Percentiles rank a stretch among this genome's conserved stretches.
phyloP scores from a whole-genome alignment of 495 filamentous ascomycete genomes.

The Aspergillus baeticus region DNA sequence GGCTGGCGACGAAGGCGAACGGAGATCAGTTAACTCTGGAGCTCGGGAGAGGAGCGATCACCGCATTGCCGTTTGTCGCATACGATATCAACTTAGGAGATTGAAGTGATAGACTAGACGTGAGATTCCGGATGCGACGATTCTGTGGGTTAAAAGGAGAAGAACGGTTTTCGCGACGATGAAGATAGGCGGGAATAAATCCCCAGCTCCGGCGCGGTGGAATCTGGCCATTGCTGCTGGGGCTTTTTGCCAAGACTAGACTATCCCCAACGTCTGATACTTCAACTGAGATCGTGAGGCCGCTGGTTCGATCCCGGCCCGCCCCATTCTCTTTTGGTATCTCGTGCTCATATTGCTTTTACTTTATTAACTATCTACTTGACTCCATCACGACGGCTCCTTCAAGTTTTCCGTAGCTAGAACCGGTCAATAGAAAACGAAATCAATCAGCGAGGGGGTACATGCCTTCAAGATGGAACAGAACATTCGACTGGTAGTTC shows the following conservation, averaged over 20 bases:
- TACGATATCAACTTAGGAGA: not conserved
- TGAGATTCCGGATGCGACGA: not conserved
- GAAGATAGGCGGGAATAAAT: not conserved
- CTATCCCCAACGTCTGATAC: not conserved
- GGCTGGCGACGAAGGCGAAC: conserved; percentile 22
- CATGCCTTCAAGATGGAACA: conserved; percentile 95
- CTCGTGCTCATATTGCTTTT: no score
- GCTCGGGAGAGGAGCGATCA: conserved; percentile 23
- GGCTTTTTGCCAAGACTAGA: conserved; percentile 21
- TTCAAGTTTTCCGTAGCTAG: conserved; percentile 83
- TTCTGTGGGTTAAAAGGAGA: not conserved
- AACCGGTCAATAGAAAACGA: not conserved
- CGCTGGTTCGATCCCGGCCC: no score
- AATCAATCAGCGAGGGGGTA: not conserved
- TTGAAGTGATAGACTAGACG: not conserved
- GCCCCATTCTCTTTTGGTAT: no score
- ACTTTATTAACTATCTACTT: not conserved
- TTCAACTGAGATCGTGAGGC: no score
- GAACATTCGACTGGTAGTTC: conserved; percentile 97
- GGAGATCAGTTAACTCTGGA: conserved; percentile 27
- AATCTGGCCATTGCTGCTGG: conserved; percentile 19
- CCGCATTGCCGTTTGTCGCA: conserved; percentile 34
- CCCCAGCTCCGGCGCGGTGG: conserved; percentile 16
- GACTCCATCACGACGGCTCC: conserved; percentile 53
- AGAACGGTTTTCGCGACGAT: conserved; percentile 3